Evolutionary conservation across 2,329 filamentous ascomycete species (phyloP).

Genomic region (Microdochium bolleyi): DNA sequence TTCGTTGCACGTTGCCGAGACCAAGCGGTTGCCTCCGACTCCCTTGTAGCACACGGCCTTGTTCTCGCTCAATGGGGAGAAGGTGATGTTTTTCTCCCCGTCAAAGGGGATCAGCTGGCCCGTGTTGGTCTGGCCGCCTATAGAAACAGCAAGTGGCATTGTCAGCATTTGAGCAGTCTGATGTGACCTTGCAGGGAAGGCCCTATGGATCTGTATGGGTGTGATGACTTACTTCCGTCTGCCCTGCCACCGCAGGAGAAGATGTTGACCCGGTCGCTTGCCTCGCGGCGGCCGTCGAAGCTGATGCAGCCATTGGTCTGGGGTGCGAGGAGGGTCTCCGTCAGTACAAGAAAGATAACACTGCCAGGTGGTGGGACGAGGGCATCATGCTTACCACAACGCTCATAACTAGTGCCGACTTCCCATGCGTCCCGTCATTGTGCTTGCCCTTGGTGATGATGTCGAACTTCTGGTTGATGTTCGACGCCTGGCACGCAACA

Average conservation of each 20-base stretch:
- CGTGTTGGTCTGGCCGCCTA: slow-evolving; percentile 35
- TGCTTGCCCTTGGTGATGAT: slow-evolving; percentile 40
- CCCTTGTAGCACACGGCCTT: slow-evolving; percentile 30
- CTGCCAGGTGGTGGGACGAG: too few relatives aligned
- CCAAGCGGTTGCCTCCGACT: neutral
- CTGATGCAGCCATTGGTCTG: slow-evolving; percentile 42
- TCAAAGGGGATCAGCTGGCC: slow-evolving; percentile 42
- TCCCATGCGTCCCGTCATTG: slow-evolving; percentile 27
- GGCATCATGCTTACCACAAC: slow-evolving; percentile 31
- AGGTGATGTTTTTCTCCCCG: slow-evolving; percentile 29
- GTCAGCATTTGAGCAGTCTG: too few relatives aligned
- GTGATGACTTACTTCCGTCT: slow-evolving; percentile 28
- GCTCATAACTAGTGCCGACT: slow-evolving; percentile 37
- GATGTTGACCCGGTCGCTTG: slow-evolving; percentile 37
- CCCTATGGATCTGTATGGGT: neutral
- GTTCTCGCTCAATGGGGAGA: slow-evolving; percentile 35
- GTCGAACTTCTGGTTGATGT: slow-evolving; percentile 39
- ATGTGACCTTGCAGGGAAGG: too few relatives aligned
- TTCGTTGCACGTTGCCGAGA: neutral
- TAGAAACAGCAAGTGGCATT: slow-evolving; percentile 6
- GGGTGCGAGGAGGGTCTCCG: neutral
- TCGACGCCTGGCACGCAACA: slow-evolving; percentile 31
- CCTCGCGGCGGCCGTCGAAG: slow-evolving; percentile 34
- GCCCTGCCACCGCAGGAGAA: slow-evolving; percentile 46
- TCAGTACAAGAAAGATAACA: neutral